A percentile compares a stretch with the other conserved stretches of the same genome.
Evolutionary conservation across 192 early-diverging fungal genomes (phyloP).

Genomic region (Bifiguratus adelaidae): DNA sequence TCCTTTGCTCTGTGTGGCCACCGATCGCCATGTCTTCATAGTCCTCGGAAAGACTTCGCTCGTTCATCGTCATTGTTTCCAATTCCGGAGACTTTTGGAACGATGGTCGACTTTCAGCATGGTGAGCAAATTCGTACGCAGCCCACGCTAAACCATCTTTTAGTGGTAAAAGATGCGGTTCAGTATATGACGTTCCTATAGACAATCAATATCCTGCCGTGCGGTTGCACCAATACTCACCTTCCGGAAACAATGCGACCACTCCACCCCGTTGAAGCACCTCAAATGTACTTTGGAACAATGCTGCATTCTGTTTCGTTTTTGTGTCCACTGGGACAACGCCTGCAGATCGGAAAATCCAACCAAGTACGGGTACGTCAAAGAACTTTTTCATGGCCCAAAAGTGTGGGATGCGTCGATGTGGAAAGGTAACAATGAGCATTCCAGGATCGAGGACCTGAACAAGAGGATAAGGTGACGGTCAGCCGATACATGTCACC

Average conservation of each 20-base stretch:
- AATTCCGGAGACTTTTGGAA: too few species aligned
- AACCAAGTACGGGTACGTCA: slow-evolving; percentile 13
- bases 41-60: too few species aligned
- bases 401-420: slow-evolving; percentile 31
- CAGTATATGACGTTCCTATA: slow-evolving; percentile 29
- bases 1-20: too few species aligned
- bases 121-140: slow-evolving; percentile 18
- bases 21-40: background rate
- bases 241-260: slow-evolving; percentile 39
- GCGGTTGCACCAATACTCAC: slow-evolving; percentile 11
- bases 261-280: slow-evolving; percentile 21
- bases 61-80: too few species aligned
- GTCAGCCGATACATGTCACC: background rate
- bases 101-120: too few species aligned
- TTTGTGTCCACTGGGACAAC: slow-evolving; percentile 35
- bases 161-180: slow-evolving; percentile 24
- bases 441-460: slow-evolving; percentile 33
- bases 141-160: slow-evolving; percentile 43
- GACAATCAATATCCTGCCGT: too few species aligned
- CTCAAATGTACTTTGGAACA: slow-evolving; percentile 30
- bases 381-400: slow-evolving; percentile 38
- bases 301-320: slow-evolving; percentile 26
- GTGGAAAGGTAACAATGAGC: slow-evolving; percentile 28
- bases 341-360: slow-evolving; percentile 20
- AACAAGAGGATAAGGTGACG: background rate